phyloP scores from a whole-genome alignment of 192 early-diverging fungal genomes.

The Kickxella alabastrina region DNA sequence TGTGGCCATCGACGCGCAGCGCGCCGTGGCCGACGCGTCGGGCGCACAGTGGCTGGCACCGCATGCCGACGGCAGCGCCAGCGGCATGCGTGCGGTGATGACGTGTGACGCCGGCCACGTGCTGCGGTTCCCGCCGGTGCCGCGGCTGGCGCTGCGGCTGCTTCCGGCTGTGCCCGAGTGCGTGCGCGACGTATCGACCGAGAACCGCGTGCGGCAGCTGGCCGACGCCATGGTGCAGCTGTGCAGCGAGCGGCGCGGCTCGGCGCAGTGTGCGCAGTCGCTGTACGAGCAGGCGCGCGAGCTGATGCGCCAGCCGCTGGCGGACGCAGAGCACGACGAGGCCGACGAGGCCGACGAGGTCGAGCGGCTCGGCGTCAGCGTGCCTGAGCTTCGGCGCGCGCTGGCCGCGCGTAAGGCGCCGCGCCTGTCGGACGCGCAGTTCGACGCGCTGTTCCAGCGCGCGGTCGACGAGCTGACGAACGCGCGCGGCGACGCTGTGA shows the following conservation, averaged over 20 bases:
- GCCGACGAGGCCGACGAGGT: slow-evolving; percentile 33
- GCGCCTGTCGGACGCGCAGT: slow-evolving; percentile 26
- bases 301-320: not conserved
- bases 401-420: slow-evolving; percentile 18
- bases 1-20: slow-evolving; percentile 10
- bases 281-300: slow-evolving; percentile 28
- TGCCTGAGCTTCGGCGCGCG: slow-evolving; percentile 18
- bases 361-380: slow-evolving; percentile 39
- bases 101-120: slow-evolving; percentile 41
- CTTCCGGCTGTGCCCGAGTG: slow-evolving; percentile 28
- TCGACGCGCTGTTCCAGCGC: slow-evolving; percentile 26
- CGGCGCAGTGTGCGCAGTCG: slow-evolving; percentile 33
- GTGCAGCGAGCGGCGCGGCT: slow-evolving; percentile 31
- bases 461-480: slow-evolving; percentile 19
- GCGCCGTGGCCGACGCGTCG: slow-evolving; percentile 4
- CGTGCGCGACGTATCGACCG: slow-evolving; percentile 38
- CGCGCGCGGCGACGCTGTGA: slow-evolving; percentile 8
- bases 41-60: slow-evolving; percentile 40
- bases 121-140: slow-evolving; percentile 28
- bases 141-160: slow-evolving; percentile 20
- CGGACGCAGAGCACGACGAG: slow-evolving; percentile 7
- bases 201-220: slow-evolving; percentile 33
- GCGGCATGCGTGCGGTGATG: slow-evolving; percentile 13
- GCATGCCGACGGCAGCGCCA: not conserved
- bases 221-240: slow-evolving; percentile 29